phyloP scores from a whole-genome alignment of 1,284 basidiomycete species.

The Phellopilus nigrolimitatus region DNA sequence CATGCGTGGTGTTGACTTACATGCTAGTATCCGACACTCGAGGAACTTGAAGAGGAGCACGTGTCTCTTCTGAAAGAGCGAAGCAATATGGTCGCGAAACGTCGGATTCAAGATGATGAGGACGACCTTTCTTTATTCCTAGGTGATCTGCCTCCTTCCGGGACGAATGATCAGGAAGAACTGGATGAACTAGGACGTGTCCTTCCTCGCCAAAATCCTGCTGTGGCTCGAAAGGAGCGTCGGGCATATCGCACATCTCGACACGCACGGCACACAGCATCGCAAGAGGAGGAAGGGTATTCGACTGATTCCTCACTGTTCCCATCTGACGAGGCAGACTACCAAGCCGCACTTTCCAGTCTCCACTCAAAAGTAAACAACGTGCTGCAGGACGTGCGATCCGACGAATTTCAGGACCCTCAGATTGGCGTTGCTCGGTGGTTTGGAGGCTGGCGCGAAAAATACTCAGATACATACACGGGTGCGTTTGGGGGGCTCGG shows the following conservation, averaged over 20 bases:
- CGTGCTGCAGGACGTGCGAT: conserved; percentile 80
- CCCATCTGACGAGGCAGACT: conserved; percentile 65
- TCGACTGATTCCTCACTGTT: conserved; percentile 79
- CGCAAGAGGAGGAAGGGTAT: conserved; percentile 72
- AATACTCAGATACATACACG: conserved; percentile 77
- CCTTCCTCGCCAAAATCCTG: conserved; percentile 43
- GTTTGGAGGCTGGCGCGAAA: conserved; percentile 78
- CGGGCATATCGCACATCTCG: conserved; percentile 50
- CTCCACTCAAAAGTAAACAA: conserved; percentile 49
- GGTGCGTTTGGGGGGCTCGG: conserved; percentile 89
- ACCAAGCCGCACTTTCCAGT: conserved; percentile 55
- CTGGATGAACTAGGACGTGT: conserved; percentile 63
- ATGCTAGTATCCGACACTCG: conserved; percentile 74
- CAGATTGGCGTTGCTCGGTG: conserved; percentile 62
- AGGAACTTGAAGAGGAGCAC: conserved; percentile 82
- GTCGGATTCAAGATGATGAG: conserved; percentile 69
- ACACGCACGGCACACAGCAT: conserved; percentile 38
- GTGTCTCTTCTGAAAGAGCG: conserved; percentile 73
- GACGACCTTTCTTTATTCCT: conserved; percentile 80
- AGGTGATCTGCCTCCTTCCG: conserved; percentile 43
- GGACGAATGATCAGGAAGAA: conserved; percentile 37
- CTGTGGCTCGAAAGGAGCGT: conserved; percentile 45
- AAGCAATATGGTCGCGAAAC: conserved; percentile 58
- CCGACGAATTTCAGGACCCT: conserved; percentile 82
- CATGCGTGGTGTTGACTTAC: conserved; percentile 13